Evolutionary conservation across 2,329 filamentous ascomycete genomes (phyloP).

Genomic region (Aspergillus brunneoviolaceus): DNA sequence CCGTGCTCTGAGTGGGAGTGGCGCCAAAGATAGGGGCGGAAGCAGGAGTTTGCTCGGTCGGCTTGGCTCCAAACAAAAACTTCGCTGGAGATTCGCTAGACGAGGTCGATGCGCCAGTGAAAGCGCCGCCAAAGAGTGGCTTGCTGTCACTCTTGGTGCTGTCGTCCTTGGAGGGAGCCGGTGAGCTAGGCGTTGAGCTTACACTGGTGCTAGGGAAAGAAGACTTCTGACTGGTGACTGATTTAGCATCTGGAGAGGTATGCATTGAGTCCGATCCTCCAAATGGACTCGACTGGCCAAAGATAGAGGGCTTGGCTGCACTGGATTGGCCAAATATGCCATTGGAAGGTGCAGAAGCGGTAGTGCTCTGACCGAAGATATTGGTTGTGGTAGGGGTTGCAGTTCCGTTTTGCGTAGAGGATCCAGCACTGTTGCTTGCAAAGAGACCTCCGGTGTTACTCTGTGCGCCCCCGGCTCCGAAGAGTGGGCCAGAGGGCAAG

Average conservation of each 20-base stretch:
- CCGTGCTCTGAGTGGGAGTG: conserved; percentile 20
- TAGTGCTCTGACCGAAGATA: conserved; percentile 24
- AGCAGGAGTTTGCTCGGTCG: conserved; percentile 20
- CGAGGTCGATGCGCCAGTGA: conserved; percentile 15
- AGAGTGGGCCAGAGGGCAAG: conserved; percentile 20
- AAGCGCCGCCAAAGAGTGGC: conserved; percentile 18
- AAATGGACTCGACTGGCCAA: conserved; percentile 28
- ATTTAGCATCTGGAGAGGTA: conserved; percentile 33
- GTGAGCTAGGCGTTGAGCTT: conserved; percentile 19
- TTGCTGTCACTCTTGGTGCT: conserved; percentile 10
- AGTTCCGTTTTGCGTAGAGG: conserved; percentile 16
- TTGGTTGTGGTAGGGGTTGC: conserved; percentile 18
- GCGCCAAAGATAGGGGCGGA: conserved; percentile 31
- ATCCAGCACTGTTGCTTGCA: conserved; percentile 13
- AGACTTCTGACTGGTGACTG: conserved; percentile 17
- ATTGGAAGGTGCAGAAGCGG: conserved; percentile 17
- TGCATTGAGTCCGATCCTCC: conserved; percentile 32
- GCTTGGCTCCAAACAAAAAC: conserved; percentile 24
- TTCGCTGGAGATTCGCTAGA: conserved; percentile 21
- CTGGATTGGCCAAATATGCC: conserved; percentile 25
- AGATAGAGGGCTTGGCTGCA: conserved; percentile 24
- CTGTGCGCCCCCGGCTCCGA: conserved; percentile 20
- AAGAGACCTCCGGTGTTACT: conserved; percentile 19
- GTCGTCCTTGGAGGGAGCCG: conserved; percentile 17
- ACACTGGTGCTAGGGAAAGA: conserved; percentile 24